These are phyloP conservation scores for Ophiognomonia clavigignenti-juglandacearum DNA, from an alignment of 2,329 filamentous ascomycete genomes.

Conservation along the genomic window DNA sequence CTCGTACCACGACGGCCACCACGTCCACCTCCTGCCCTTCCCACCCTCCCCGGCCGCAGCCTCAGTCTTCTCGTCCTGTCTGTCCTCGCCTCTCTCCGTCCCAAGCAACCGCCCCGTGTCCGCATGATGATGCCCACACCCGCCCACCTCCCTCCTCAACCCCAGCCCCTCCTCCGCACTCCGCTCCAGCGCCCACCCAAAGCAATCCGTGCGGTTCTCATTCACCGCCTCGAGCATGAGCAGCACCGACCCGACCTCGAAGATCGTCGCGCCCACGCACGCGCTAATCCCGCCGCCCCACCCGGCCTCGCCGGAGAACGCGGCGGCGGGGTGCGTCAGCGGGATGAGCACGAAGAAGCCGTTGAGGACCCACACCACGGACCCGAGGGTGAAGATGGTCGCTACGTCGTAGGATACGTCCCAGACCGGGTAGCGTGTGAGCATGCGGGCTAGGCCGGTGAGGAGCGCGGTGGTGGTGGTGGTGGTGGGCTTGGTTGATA, in stretches of 20 bases:
- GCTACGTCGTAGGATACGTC: constrained; percentile 39
- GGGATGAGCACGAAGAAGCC: constrained; percentile 62
- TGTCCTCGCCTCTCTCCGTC: neutral
- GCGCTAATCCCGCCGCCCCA: constrained; percentile 57
- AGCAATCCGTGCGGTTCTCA: constrained; percentile 58
- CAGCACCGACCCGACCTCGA: constrained; percentile 59
- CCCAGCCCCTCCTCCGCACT: constrained; percentile 1
- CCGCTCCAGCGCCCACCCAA: constrained; percentile 61
- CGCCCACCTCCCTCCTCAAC: constrained; percentile 1
- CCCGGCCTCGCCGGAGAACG: constrained; percentile 48
- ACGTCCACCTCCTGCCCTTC: constrained; percentile 42
- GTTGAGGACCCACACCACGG: constrained; percentile 50
- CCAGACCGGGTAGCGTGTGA: constrained; percentile 32
- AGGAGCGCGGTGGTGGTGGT: constrained; percentile 21
- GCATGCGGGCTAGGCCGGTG: constrained; percentile 30
- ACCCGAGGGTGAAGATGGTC: constrained; percentile 32
- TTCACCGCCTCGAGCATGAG: constrained; percentile 66
- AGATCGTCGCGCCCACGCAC: constrained; percentile 63
- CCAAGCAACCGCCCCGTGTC: constrained; percentile 9
- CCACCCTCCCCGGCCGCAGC: neutral
- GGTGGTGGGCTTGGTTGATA: constrained; percentile 18
- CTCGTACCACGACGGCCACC: constrained; percentile 54
- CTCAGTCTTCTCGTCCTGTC: neutral
- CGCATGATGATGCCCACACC: constrained; percentile 19
- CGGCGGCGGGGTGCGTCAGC: constrained; percentile 42